phyloP scores from a whole-genome alignment of 2,329 filamentous ascomycete species.

The Claviceps sp. region DNA sequence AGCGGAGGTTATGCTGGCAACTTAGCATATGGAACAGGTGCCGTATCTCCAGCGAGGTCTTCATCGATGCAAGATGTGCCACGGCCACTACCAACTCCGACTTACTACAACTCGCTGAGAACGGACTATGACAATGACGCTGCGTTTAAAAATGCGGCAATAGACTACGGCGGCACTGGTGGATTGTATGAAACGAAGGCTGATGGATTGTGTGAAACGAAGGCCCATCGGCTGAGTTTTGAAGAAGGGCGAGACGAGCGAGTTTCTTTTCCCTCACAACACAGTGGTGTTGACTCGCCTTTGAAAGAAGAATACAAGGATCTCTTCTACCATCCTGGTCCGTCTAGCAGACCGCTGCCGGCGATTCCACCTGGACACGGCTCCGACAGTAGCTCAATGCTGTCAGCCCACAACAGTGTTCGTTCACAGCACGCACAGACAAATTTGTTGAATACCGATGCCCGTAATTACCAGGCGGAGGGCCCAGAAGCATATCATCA shows the following conservation, averaged over 20 bases:
- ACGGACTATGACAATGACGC: constrained; percentile 20
- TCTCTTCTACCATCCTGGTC: constrained; percentile 85
- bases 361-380: constrained; percentile 46
- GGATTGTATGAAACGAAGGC: constrained; percentile 48
- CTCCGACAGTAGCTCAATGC: constrained; percentile 45
- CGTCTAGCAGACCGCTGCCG: constrained; percentile 50
- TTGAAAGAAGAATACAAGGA: constrained; percentile 66
- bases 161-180: constrained; percentile 84
- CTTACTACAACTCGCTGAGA: constrained; percentile 17
- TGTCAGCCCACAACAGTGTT: constrained; percentile 29
- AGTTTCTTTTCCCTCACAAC: constrained; percentile 41
- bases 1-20: constrained; percentile 55
- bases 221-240: constrained; percentile 65
- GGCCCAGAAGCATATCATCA: constrained; percentile 39
- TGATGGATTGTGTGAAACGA: constrained; percentile 61
- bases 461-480: constrained; percentile 24
- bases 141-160: constrained; percentile 47
- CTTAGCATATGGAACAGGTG: constrained; percentile 35
- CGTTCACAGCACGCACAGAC: constrained; percentile 33
- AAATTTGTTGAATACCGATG: constrained; percentile 35
- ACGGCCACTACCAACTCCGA: constrained; percentile 35
- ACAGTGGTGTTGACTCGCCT: constrained; percentile 52
- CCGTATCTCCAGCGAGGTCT: constrained; percentile 26
- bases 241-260: constrained; percentile 76
- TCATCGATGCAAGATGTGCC: constrained; percentile 29